phyloP scores from a whole-genome alignment of 768 basidiomycete species.

The Phanerochaete carnosa region DNA sequence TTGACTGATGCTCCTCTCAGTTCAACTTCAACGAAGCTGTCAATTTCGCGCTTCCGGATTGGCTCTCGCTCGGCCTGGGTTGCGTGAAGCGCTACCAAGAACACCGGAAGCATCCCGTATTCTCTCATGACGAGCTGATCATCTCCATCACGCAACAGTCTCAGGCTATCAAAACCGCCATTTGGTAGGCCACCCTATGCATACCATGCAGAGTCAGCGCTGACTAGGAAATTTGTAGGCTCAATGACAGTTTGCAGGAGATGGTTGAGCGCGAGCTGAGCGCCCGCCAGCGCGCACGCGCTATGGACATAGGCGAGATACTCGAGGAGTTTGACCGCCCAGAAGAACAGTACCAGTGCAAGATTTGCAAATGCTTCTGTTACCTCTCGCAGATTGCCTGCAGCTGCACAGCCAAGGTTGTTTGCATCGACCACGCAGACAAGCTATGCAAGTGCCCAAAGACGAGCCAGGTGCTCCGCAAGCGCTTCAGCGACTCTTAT shows the following conservation, averaged over 20 bases:
- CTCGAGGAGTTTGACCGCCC: slow-evolving; percentile 77
- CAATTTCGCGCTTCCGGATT: slow-evolving; percentile 96
- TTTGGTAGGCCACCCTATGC: slow-evolving; percentile 56
- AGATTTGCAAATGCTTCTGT: slow-evolving; percentile 88
- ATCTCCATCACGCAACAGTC: slow-evolving; percentile 98
- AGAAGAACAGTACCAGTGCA: slow-evolving; percentile 96
- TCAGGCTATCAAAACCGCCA: slow-evolving; percentile 84
- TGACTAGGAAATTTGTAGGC: slow-evolving; percentile 45
- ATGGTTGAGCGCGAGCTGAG: slow-evolving; percentile 85
- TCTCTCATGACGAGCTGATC: slow-evolving; percentile 96
- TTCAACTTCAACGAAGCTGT: slow-evolving; percentile 99
- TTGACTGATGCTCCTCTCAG: slow-evolving; percentile 35
- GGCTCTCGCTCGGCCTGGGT: slow-evolving; percentile 83
- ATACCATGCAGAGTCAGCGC: slow-evolving; percentile 5
- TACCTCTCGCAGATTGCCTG: slow-evolving; percentile 93
- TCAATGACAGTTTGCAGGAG: slow-evolving; percentile 77
- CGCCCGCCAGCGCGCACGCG: slow-evolving; percentile 61
- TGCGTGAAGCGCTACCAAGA: slow-evolving; percentile 90
- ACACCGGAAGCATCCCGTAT: slow-evolving; percentile 91
- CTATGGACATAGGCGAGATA: slow-evolving; percentile 58
- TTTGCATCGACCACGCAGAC: slow-evolving; percentile 82
- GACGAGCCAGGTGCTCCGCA: slow-evolving; percentile 61
- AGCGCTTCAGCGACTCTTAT: slow-evolving; percentile 79
- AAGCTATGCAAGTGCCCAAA: slow-evolving; percentile 67
- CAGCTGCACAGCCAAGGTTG: slow-evolving; percentile 70